Percentiles rank a stretch among this genome's conserved stretches.
Evolutionary conservation across 176 grass and related monocot species (phyloP).

Genomic region (Ensete ventricosum): DNA sequence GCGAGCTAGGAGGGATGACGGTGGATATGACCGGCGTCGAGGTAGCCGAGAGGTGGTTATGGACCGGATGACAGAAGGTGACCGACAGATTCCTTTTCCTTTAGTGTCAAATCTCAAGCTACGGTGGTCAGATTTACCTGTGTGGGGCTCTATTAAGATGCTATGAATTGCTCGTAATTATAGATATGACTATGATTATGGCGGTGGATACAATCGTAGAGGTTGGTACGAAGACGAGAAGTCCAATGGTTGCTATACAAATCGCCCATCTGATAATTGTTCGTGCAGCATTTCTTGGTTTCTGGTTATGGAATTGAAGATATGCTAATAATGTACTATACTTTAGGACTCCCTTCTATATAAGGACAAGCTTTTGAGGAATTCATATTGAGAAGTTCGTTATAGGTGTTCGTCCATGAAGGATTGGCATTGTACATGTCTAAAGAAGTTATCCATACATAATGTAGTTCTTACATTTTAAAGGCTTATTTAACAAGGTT

Average conservation of each 20-base stretch:
- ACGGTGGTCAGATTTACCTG: not conserved
- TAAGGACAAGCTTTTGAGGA: too few species aligned
- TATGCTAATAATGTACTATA: not conserved
- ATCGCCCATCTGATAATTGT: conserved; percentile 36
- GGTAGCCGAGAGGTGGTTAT: conserved; percentile 66
- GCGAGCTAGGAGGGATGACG: conserved; percentile 63
- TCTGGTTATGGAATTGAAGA: not conserved
- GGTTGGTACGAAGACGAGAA: conserved; percentile 63
- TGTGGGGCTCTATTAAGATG: not conserved
- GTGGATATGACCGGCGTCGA: conserved; percentile 71
- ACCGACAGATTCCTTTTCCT: not conserved
- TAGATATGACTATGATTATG: conserved; percentile 66
- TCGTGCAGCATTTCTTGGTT: not conserved
- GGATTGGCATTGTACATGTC: too few species aligned
- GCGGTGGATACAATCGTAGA: conserved; percentile 41
- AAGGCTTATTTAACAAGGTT: too few species aligned
- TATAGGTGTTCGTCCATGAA: too few species aligned
- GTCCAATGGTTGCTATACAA: conserved; percentile 47
- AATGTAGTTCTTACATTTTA: too few species aligned
- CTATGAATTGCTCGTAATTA: conserved; percentile 24
- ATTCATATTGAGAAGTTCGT: too few species aligned
- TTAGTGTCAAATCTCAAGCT: not conserved
- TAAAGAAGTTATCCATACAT: too few species aligned
- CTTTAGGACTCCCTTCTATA: not conserved
- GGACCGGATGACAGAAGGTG: conserved; percentile 33